Evolutionary conservation across 345 rosid species (phyloP), one percentile per base, ranked within the genome.

Genomic region (Rhodamnia rubescens): DNA sequence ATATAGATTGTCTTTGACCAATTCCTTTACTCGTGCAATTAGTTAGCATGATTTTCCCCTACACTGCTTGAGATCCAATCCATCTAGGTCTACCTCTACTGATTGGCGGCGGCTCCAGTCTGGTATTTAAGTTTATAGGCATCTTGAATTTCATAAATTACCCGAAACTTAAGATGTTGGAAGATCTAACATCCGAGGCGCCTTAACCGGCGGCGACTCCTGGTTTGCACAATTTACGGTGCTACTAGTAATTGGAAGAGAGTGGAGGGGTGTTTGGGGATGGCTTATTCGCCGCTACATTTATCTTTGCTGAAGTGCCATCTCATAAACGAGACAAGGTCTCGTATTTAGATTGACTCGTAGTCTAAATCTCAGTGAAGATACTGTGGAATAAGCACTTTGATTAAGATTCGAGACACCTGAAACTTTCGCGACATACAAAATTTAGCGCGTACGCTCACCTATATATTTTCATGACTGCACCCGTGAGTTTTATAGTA

Each of bases 61-160:
- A 61, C 74, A 29, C 10, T 29, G 2, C 11, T 61, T 7, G 74
- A 1, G 22, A 61, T 15, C 42, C 3, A 61, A 61, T 61, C 22
- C 2, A 4, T 29, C 11, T 61, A 61, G 21, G 74, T 14, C 15
- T 29, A 15, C 74, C 40, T 61, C 8, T 7, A 29, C 8, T 29
- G 11, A 29, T 61, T 0, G 0, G 3, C 15, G 74, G 11, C 0
- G 5, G 7, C 42, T 61, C 11, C 29, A 14, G 42, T 29, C 0
- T 29, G 5, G 5, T 29, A 29, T 61, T 61, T 14, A 6, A 14
- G 20, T 61, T 61, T 7, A 9, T 15, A 59, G 2, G 7, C 74
- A 27, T 13, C 15, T 6, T 27, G 8, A 2, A 61, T 59, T 27
- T 27, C 15, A 21, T 61, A 61, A 61, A 61, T 29, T 61, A 27